Evolutionary conservation across 192 early-diverging fungal genomes (phyloP).

Genomic region (Thamnidium elegans): DNA sequence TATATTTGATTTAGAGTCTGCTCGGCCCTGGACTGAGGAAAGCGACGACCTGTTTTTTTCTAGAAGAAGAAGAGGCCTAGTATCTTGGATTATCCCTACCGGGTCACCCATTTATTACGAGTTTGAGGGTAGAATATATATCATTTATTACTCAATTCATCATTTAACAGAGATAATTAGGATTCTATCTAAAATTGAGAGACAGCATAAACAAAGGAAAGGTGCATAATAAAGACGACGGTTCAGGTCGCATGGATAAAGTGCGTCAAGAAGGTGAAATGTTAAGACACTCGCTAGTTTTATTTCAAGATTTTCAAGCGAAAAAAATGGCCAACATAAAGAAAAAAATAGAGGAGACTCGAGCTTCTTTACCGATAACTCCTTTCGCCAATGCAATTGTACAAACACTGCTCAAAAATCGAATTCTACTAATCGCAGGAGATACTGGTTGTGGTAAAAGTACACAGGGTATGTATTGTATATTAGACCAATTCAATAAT

Average conservation of each 20-base stretch:
- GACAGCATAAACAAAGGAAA: constrained; percentile 11
- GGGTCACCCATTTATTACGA: constrained; percentile 37
- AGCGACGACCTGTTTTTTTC: constrained; percentile 40
- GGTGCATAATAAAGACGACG: not conserved
- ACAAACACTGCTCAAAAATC: constrained; percentile 51
- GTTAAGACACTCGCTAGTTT: constrained; percentile 40
- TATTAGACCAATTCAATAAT: constrained; percentile 10
- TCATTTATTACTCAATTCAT: not conserved
- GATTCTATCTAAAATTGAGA: constrained; percentile 26
- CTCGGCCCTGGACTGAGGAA: constrained; percentile 28
- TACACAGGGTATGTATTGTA: constrained; percentile 42
- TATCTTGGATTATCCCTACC: constrained; percentile 21
- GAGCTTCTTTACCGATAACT: constrained; percentile 60
- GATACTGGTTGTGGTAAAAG: constrained; percentile 73
- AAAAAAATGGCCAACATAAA: constrained; percentile 38
- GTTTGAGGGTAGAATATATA: constrained; percentile 34
- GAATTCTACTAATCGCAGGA: constrained; percentile 67
- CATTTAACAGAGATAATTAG: constrained; percentile 4
- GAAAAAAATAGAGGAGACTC: constrained; percentile 51
- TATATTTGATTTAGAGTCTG: not conserved
- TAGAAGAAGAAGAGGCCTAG: constrained; percentile 28
- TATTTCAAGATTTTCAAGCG: constrained; percentile 51
- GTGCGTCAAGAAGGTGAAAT: constrained; percentile 22
- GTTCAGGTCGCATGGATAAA: constrained; percentile 3
- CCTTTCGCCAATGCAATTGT: constrained; percentile 58